phyloP scores from a whole-genome alignment of 2,329 filamentous ascomycete genomes.

The Penicillium sp. region DNA sequence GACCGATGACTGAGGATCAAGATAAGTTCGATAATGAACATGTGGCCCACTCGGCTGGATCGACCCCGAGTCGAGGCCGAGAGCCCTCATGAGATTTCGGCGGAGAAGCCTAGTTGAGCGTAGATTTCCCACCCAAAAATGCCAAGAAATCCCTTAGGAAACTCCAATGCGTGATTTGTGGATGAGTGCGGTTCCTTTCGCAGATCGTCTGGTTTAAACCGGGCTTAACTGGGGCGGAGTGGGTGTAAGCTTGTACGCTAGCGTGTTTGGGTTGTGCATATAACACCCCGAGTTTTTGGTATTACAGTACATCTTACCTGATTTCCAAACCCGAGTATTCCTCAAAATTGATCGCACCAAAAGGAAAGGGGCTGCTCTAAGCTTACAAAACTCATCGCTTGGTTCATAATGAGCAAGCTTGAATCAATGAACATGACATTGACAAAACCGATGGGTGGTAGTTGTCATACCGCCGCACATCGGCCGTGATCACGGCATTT shows the following conservation, averaged over 20 bases:
- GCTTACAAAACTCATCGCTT: no score
- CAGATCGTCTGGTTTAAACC: not conserved
- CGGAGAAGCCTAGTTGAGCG: not conserved
- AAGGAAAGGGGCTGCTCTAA: no score
- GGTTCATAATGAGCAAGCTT: no score
- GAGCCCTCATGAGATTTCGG: not conserved
- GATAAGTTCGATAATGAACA: not conserved
- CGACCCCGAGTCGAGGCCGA: not conserved
- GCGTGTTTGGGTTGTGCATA: not conserved
- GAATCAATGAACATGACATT: no score
- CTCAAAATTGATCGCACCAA: no score
- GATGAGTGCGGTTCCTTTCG: not conserved
- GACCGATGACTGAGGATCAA: not conserved
- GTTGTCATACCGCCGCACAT: no score
- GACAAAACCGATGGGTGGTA: no score
- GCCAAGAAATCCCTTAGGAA: not conserved
- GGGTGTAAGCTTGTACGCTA: not conserved
- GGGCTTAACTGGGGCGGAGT: not conserved
- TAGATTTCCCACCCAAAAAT: not conserved
- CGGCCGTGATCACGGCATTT: no score
- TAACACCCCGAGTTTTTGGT: not conserved
- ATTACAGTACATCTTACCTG: no score
- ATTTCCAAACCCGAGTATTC: no score
- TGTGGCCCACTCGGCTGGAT: not conserved
- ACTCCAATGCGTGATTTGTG: not conserved